Evolutionary conservation across 2,329 filamentous ascomycete species (phyloP).

Genomic region (Ophiosphaerella herpotricha): DNA sequence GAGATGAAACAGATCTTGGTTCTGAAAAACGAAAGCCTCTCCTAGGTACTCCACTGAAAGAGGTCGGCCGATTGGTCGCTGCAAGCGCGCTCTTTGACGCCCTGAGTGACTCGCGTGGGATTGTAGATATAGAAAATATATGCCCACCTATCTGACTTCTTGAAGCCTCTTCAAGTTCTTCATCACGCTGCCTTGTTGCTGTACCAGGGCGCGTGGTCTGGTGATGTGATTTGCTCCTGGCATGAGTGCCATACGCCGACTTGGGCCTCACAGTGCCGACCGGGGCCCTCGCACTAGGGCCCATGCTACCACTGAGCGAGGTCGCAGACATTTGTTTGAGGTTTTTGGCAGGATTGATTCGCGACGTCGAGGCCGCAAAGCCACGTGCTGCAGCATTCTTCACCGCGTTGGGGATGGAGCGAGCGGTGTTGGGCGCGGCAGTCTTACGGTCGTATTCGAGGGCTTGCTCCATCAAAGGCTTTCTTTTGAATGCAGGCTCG

Average conservation of each 20-base stretch:
- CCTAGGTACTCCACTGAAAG: constrained; percentile 20
- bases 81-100: constrained; percentile 33
- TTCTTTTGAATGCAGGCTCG: constrained; percentile 56
- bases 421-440: constrained; percentile 50
- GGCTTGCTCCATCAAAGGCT: constrained; percentile 55
- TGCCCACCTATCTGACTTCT: constrained; percentile 51
- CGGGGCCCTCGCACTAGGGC: constrained; percentile 55
- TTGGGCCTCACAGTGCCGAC: constrained; percentile 50
- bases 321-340: constrained; percentile 50
- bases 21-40: constrained; percentile 17
- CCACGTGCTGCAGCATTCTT: constrained; percentile 54
- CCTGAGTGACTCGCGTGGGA: constrained; percentile 31
- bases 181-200: constrained; percentile 50
- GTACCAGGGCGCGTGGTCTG: constrained; percentile 46
- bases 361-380: constrained; percentile 45
- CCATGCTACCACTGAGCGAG: constrained; percentile 60
- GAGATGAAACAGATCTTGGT: constrained; percentile 30
- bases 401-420: constrained; percentile 47
- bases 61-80: constrained; percentile 22
- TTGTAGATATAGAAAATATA: constrained; percentile 48
- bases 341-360: constrained; percentile 49
- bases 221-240: constrained; percentile 53
- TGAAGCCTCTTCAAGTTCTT: constrained; percentile 46
- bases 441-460: constrained; percentile 53
- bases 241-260: constrained; percentile 54